Evolutionary conservation across 1,284 basidiomycete genomes (phyloP).

Genomic region (Neonothopanus nambi): DNA sequence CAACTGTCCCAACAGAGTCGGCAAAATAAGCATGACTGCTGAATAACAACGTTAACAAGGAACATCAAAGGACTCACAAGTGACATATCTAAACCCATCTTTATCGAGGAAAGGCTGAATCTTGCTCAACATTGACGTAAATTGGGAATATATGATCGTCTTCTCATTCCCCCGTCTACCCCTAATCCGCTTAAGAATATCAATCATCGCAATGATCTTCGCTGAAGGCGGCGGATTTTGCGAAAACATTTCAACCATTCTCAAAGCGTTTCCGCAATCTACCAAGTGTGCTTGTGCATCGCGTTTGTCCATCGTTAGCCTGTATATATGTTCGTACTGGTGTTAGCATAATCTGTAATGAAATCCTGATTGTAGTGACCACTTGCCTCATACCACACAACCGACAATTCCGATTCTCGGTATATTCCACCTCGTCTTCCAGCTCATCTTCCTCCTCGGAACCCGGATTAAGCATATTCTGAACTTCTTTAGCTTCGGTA

Average conservation of each 20-base stretch:
- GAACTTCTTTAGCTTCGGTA: background rate
- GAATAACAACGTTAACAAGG: no score
- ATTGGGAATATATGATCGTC: slow-evolving; percentile 52
- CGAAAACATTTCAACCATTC: no score
- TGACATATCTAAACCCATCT: slow-evolving; percentile 43
- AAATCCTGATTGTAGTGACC: no score
- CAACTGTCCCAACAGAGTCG: slow-evolving; percentile 40
- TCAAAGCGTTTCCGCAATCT: no score
- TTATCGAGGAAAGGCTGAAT: slow-evolving; percentile 51
- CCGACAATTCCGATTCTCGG: background rate
- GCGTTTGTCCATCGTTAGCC: no score
- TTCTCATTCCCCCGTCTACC: slow-evolving; percentile 34
- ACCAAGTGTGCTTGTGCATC: no score
- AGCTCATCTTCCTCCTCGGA: background rate
- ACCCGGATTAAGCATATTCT: no score
- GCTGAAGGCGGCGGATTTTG: no score
- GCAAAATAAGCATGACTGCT: no score
- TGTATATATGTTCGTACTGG: no score
- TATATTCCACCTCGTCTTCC: background rate
- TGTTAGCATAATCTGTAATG: no score
- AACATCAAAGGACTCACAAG: slow-evolving; percentile 43
- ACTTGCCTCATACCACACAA: no score
- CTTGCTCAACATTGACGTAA: slow-evolving; percentile 59
- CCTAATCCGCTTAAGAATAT: slow-evolving; percentile 2
- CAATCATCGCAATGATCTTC: background rate